Evolutionary conservation across 257 asterid species (phyloP).

Genomic region (Solanum dulcamara): DNA sequence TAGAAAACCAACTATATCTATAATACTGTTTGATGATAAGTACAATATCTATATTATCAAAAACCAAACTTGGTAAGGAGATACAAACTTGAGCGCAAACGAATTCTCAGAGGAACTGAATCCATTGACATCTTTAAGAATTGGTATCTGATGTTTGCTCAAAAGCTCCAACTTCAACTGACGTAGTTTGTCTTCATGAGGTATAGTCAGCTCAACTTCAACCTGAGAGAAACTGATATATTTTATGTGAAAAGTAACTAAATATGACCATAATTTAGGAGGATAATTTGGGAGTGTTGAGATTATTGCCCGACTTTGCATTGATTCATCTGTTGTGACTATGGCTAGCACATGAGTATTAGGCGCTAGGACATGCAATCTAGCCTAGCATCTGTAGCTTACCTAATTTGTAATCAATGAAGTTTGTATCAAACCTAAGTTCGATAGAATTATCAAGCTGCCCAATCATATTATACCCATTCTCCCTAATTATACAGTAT

Average conservation of each 20-base stretch:
- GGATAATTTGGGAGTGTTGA: neutral
- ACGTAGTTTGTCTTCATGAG: slow-evolving; percentile 40
- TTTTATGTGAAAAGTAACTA: neutral
- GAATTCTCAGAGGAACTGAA: slow-evolving; percentile 31
- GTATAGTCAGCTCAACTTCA: slow-evolving; percentile 37
- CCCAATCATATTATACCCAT: neutral
- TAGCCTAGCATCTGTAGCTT: neutral
- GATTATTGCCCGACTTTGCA: neutral
- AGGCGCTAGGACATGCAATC: neutral
- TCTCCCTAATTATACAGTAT: neutral
- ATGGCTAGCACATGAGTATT: neutral
- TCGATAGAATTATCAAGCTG: neutral
- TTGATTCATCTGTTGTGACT: neutral
- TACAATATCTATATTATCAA: neutral
- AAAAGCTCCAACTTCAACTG: slow-evolving; percentile 51
- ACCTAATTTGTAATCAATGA: neutral
- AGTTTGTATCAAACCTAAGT: neutral
- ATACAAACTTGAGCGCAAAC: slow-evolving; percentile 48
- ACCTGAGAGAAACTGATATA: slow-evolving; percentile 27
- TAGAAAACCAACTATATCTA: neutral
- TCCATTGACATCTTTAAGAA: slow-evolving; percentile 33
- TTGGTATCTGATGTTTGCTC: slow-evolving; percentile 23
- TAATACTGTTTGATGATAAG: neutral
- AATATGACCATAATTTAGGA: neutral
- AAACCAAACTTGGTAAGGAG: neutral